Evolutionary conservation across 805 yeast genomes (phyloP).

Genomic region (Saccharomyces jurei): DNA sequence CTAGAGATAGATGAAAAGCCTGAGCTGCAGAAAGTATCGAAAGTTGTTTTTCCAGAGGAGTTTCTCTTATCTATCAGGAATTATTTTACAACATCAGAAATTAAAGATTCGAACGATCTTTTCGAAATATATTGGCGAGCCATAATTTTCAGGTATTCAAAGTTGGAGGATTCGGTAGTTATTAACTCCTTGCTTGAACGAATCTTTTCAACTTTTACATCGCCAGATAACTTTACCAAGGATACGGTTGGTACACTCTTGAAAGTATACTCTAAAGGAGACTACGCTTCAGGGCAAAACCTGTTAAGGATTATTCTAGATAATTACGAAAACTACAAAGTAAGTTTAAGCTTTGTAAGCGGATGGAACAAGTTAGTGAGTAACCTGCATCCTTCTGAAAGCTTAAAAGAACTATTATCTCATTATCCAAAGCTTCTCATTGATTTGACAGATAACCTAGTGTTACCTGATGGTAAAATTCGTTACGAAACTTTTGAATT

Average conservation of each 20-base stretch:
- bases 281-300: slow-evolving; percentile 8
- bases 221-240: slow-evolving; percentile 25
- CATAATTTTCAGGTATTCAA: slow-evolving; percentile 34
- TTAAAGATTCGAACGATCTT: slow-evolving; percentile 12
- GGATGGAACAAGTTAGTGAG: slow-evolving; percentile 27
- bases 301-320: slow-evolving; percentile 16
- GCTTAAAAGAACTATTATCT: background rate
- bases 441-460: slow-evolving; percentile 32
- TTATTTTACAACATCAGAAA: background rate
- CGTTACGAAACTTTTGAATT: slow-evolving; percentile 48
- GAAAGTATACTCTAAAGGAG: slow-evolving; percentile 26
- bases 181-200: background rate
- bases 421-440: background rate
- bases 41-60: slow-evolving; percentile 22
- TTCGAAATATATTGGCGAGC: slow-evolving; percentile 47
- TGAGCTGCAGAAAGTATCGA: slow-evolving; percentile 29
- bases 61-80: slow-evolving; percentile 7
- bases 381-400: background rate
- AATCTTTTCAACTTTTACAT: slow-evolving; percentile 2
- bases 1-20: slow-evolving; percentile 29
- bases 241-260: slow-evolving; percentile 39
- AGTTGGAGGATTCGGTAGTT: slow-evolving; percentile 18
- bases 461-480: slow-evolving; percentile 41
- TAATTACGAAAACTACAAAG: slow-evolving; percentile 22
- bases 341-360: slow-evolving; percentile 34